These are phyloP conservation scores for Collybiopsis confluens DNA, from an alignment of 768 basidiomycete species.

Conservation along the genomic window DNA sequence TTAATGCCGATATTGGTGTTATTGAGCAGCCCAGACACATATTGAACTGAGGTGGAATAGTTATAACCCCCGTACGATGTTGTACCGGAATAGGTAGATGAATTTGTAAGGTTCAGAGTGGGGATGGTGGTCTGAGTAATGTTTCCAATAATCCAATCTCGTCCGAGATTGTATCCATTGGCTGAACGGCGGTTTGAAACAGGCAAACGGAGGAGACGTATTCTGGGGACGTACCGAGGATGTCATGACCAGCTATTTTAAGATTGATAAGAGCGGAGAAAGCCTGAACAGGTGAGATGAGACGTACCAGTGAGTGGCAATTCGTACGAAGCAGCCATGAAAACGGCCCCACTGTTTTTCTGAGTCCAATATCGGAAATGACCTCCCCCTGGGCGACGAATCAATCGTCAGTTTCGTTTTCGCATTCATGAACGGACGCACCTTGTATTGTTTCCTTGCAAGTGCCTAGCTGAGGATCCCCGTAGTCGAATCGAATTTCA, in stretches of 20 bases:
- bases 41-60: conserved; percentile 66
- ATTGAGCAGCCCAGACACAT: conserved; percentile 64
- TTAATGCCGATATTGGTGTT: conserved; percentile 71
- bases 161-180: conserved; percentile 81
- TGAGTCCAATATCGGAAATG: conserved; percentile 91
- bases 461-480: conserved; percentile 74
- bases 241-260: conserved; percentile 56
- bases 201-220: too few relatives aligned
- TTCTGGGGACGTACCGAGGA: conserved; percentile 35
- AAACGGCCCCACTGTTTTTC: conserved; percentile 71
- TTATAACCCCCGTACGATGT: conserved; percentile 66
- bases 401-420: too few relatives aligned
- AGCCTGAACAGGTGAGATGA: neutral
- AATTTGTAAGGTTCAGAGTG: conserved; percentile 48
- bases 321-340: conserved; percentile 76
- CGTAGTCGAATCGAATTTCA: conserved; percentile 84
- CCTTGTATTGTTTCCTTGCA: conserved; percentile 84
- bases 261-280: conserved; percentile 4
- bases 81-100: conserved; percentile 55
- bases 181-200: conserved; percentile 9
- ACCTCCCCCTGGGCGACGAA: too few relatives aligned
- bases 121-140: conserved; percentile 54
- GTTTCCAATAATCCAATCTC: conserved; percentile 86
- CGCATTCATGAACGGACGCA: too few relatives aligned
- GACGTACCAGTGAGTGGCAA: conserved; percentile 51